phyloP scores from a whole-genome alignment of 805 yeast species.

The Jamesozyma piceae region DNA sequence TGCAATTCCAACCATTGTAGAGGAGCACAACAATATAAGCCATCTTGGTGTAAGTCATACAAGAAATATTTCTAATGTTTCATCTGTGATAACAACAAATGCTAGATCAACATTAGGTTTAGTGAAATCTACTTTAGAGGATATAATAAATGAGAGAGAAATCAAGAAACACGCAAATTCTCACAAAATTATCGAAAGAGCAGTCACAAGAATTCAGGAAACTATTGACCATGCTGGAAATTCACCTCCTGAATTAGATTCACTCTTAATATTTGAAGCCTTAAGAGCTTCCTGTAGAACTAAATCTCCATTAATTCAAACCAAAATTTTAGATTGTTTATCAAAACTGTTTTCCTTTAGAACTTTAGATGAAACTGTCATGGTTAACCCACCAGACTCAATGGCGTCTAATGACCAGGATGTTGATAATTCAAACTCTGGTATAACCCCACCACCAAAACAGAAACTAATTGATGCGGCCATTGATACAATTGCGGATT shows the following conservation, averaged over 20 bases:
- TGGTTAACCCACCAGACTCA: conserved; percentile 39
- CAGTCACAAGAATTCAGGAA: conserved; percentile 24
- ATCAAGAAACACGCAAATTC: conserved; percentile 39
- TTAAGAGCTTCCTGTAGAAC: conserved; percentile 67
- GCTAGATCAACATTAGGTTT: conserved; percentile 31
- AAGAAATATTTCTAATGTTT: conserved; percentile 8
- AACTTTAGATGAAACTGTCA: conserved; percentile 55
- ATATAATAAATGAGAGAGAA: conserved; percentile 51
- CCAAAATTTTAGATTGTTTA: conserved; percentile 72
- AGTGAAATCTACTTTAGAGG: conserved; percentile 50
- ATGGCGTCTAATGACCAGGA: conserved; percentile 27
- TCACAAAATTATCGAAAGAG: conserved; percentile 27
- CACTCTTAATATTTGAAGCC: conserved; percentile 63
- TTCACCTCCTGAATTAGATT: conserved; percentile 31
- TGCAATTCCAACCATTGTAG: not conserved
- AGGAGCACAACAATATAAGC: not conserved
- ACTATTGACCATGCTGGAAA: conserved; percentile 18
- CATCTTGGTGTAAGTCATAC: conserved; percentile 1
- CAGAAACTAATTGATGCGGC: conserved; percentile 68
- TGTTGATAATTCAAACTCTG: conserved; percentile 19
- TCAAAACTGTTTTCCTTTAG: conserved; percentile 79
- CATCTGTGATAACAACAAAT: conserved; percentile 13
- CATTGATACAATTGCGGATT: conserved; percentile 70
- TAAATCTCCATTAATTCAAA: conserved; percentile 52
- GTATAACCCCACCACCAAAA: conserved; percentile 41